Percentiles rank a stretch among this genome's conserved stretches.
These are phyloP conservation scores for Sporothrix variecibatus DNA, from an alignment of 2,329 filamentous ascomycete species.

Conservation along the genomic window DNA sequence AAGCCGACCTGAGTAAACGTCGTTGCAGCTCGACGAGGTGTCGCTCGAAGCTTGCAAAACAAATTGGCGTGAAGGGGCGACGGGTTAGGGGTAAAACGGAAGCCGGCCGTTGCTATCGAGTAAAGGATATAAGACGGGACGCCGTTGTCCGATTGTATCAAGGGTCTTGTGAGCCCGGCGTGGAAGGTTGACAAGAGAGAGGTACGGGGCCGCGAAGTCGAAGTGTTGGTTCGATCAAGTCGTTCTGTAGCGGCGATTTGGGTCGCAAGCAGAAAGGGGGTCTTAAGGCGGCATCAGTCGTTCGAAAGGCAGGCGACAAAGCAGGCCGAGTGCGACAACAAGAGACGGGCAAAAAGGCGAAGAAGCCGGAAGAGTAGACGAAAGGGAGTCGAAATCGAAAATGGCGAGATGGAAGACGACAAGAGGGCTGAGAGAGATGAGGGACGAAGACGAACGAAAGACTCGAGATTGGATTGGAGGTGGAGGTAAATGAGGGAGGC, in stretches of 20 bases:
- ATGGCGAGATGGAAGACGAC: neutral
- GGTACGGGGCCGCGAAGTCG: neutral
- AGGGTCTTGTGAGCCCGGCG: neutral
- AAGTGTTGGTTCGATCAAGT: neutral
- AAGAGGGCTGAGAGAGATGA: neutral
- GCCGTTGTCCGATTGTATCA: neutral
- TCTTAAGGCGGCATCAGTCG: constrained; percentile 1
- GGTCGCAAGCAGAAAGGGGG: neutral
- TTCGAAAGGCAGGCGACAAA: neutral
- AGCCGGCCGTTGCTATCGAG: neutral
- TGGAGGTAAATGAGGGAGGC: neutral
- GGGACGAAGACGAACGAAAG: neutral
- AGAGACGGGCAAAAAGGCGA: neutral
- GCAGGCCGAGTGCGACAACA: neutral
- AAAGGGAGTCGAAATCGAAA: neutral
- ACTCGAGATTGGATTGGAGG: neutral
- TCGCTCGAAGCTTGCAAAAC: neutral
- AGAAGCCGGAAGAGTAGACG: neutral
- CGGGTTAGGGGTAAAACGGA: neutral
- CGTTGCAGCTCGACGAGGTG: neutral
- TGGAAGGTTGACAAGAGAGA: neutral
- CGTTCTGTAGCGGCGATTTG: neutral
- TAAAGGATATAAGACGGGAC: neutral
- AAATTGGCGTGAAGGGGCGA: neutral
- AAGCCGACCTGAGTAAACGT: neutral